Base-by-base conservation (phyloP, 2,329 filamentous ascomycete genomes). In the Phyllosticta ampelicida region DNA sequence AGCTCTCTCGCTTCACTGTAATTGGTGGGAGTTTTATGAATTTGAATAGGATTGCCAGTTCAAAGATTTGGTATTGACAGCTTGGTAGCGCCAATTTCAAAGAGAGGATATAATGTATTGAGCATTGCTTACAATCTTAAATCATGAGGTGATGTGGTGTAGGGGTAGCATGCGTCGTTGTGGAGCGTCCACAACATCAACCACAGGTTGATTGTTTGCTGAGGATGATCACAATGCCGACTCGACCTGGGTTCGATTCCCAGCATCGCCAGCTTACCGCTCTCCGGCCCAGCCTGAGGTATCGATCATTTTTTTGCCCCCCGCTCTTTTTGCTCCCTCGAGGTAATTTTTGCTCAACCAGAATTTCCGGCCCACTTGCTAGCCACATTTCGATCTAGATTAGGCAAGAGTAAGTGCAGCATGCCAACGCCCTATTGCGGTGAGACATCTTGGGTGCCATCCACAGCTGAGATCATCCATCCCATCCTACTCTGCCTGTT, bases 171-270 rank as follows among this genome's bases (percentile, higher is more conserved):
- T 19, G 20, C 11, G 9, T 30, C 55, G 55, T 58, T 58, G 55
- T 58, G 55, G 55, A 21, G 3, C 1, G 9, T 28, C 9, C 21
- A 28, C 55, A 9, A 48, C 9, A 48, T 5, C 29, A 26, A 29
- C n/a, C 16, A 1, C 16, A 44, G 36, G 1, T 44, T 44, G 36
- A 16, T 44, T 44, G 36, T 44, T 44, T 18, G 16, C 36, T 44
- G 6, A 6, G 36, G 36, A 44, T 44, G 36, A 18, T 44, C 36
- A 44, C 36, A 18, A 44, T 18, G 16, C 55, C 55, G 55, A 49
- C 9, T 5, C 50, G 44, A 48, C 26, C 55, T 58, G 55, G 55
- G 55, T 58, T 58, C 55, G 55, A 58, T 58, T 58, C 55, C 55
- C 55, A 58, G 55, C 23, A 53, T 29, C 29, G 50, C 49, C 55